Evolutionary conservation across 2,329 filamentous ascomycete species (phyloP), one percentile per base, ranked within the genome.

Genomic region (Colletotrichum phormii): DNA sequence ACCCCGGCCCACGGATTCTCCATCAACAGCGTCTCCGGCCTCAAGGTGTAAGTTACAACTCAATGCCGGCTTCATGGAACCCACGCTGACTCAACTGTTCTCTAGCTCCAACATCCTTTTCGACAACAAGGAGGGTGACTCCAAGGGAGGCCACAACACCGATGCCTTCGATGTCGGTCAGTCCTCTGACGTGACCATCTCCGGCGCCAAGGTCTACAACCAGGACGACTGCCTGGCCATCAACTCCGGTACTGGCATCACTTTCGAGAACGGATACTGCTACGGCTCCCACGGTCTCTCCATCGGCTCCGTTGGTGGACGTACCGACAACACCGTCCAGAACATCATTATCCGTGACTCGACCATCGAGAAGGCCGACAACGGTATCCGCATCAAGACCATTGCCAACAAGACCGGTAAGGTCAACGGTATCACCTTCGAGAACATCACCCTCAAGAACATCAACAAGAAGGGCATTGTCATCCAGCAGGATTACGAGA

Each of bases 151-250:
- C 13, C 80, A 87, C 76, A 91, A 91, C 83, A 91, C 89, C 0
- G 89, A 91, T 76, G 89, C 84, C 1, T 91, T 91, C 76, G 88
- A 90, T 71, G 84, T 91, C 60, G 86, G 87, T 58, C 80, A 78
- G 37, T 88, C 85, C 42, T 82, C 78, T n/a, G 83, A 83, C 64
- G 82, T 91, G 18, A 84, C 81, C 70, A 90, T 91, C 73, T 82
- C 82, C 33, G 85, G 85, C 53, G 87, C 88, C 46, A 84, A 83
- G 37, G 84, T 91, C 64, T 85, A 89, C 78, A 91, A 91, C 82
- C 89, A 91, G 80, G 89, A 91, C 68, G 89, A 91, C 77, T 91
- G 89, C 75, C 82, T 91, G 8, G 89, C 89, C 35, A 79, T 89
- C 74, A 91, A 89, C 81, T 89, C 86, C 1, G 86, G 86, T 5